Evolutionary conservation across 2,329 filamentous ascomycete species (phyloP).

Genomic region (Penicillium sclerotigenum): DNA sequence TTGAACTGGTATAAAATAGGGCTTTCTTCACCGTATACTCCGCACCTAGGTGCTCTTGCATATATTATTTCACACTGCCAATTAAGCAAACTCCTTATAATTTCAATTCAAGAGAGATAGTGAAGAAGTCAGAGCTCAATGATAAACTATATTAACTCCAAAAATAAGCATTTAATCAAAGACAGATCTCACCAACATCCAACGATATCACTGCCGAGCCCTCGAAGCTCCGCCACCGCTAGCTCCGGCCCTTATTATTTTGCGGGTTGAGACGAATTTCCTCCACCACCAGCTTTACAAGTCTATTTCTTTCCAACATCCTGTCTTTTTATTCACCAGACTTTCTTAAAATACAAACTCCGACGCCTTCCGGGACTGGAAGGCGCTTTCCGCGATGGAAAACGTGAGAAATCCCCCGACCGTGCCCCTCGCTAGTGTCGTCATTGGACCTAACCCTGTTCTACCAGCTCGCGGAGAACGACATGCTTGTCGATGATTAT

Average conservation of each 20-base stretch:
- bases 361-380: slow-evolving; percentile 30
- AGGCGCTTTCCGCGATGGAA: slow-evolving; percentile 44
- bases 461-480: slow-evolving; percentile 54
- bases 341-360: slow-evolving; percentile 18
- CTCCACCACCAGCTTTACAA: slow-evolving; percentile 16
- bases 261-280: slow-evolving; percentile 21
- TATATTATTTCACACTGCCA: not conserved
- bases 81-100: not conserved
- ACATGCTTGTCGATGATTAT: slow-evolving; percentile 60
- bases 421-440: slow-evolving; percentile 31
- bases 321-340: slow-evolving; percentile 4
- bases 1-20: not conserved
- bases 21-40: not conserved
- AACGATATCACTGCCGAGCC: slow-evolving; percentile 20
- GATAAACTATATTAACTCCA: not conserved
- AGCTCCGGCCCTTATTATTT: slow-evolving; percentile 20
- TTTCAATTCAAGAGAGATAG: not conserved
- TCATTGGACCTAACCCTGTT: slow-evolving; percentile 26
- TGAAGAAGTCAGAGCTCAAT: not conserved
- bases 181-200: not conserved
- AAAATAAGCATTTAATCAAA: not conserved
- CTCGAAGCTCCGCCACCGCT: slow-evolving; percentile 29
- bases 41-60: not conserved
- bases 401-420: slow-evolving; percentile 38
- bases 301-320: slow-evolving; percentile 8